phyloP scores from a whole-genome alignment of 2,329 filamentous ascomycete genomes.

The Cladosporium sp. region DNA sequence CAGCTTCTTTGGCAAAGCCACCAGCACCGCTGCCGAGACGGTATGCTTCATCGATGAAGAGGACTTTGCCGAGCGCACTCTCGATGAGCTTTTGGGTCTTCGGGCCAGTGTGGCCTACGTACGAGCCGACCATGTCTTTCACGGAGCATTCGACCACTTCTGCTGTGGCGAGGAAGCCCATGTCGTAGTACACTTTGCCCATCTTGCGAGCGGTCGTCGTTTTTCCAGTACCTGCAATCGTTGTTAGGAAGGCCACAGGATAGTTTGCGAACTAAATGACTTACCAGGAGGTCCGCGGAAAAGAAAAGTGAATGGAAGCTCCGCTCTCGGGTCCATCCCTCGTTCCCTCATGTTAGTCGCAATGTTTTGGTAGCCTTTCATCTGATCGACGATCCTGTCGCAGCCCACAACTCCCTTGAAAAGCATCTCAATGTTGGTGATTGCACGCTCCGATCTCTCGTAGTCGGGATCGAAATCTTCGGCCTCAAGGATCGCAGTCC shows the following conservation, averaged over 20 bases:
- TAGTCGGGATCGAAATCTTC: conserved; percentile 62
- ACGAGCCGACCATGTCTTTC: conserved; percentile 67
- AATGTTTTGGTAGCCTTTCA: conserved; percentile 57
- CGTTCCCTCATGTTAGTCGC: conserved; percentile 53
- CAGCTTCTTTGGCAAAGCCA: conserved; percentile 57
- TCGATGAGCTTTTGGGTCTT: conserved; percentile 64
- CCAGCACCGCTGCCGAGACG: conserved; percentile 54
- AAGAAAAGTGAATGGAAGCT: conserved; percentile 67
- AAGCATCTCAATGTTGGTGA: conserved; percentile 53
- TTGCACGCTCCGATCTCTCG: conserved; percentile 51
- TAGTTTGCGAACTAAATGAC: conserved; percentile 1
- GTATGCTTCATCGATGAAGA: conserved; percentile 74
- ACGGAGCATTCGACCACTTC: conserved; percentile 68
- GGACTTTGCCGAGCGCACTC: conserved; percentile 62
- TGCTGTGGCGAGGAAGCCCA: conserved; percentile 63
- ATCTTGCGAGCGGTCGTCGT: conserved; percentile 72
- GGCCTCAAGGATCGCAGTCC: conserved; percentile 41
- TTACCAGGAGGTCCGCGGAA: conserved; percentile 66
- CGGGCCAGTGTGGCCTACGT: conserved; percentile 67
- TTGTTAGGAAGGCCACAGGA: conserved; percentile 18
- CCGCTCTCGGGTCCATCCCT: conserved; percentile 56
- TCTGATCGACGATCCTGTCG: conserved; percentile 53
- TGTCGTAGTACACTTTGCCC: conserved; percentile 73
- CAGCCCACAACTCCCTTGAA: conserved; percentile 62
- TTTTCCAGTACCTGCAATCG: conserved; percentile 62